Evolutionary conservation across 805 yeast species (phyloP).

Genomic region (Yarrowia porcina): DNA sequence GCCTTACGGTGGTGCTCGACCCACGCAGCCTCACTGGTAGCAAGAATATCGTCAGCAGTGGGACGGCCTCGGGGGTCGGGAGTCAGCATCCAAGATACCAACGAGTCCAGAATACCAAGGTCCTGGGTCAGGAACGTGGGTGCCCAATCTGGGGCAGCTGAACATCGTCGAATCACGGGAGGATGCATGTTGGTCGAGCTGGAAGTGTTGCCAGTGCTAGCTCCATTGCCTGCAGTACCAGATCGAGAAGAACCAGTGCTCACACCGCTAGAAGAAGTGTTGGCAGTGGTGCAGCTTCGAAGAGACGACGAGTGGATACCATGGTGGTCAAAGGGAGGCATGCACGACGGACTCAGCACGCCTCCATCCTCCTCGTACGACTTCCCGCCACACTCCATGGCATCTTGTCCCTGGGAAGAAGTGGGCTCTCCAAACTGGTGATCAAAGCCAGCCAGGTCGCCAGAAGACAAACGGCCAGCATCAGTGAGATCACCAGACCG

Average conservation of each 20-base stretch:
- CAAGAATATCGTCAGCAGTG: constrained; percentile 68
- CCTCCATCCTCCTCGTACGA: constrained; percentile 10
- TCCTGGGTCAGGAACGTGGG: constrained; percentile 79
- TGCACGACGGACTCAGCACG: neutral
- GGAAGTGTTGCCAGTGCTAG: constrained; percentile 14
- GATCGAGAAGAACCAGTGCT: neutral
- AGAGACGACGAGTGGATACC: neutral
- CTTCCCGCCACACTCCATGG: neutral
- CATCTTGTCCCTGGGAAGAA: neutral
- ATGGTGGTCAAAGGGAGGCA: constrained; percentile 13
- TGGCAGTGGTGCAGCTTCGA: constrained; percentile 8
- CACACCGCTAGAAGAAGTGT: neutral
- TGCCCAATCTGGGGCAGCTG: constrained; percentile 64
- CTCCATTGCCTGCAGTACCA: constrained; percentile 9
- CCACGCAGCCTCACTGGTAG: constrained; percentile 65
- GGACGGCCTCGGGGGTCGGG: constrained; percentile 82
- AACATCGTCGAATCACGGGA: neutral
- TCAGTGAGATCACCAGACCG: constrained; percentile 94
- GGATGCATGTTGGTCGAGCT: constrained; percentile 33
- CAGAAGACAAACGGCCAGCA: constrained; percentile 76
- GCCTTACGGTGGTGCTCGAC: constrained; percentile 81
- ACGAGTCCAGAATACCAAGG: constrained; percentile 64
- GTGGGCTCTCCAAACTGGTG: constrained; percentile 4
- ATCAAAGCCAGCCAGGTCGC: constrained; percentile 46
- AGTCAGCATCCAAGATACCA: constrained; percentile 84